These are phyloP conservation scores for Endotrypanum monterogeii DNA, from an alignment of 208 protist genomes.

Conservation along the genomic window DNA sequence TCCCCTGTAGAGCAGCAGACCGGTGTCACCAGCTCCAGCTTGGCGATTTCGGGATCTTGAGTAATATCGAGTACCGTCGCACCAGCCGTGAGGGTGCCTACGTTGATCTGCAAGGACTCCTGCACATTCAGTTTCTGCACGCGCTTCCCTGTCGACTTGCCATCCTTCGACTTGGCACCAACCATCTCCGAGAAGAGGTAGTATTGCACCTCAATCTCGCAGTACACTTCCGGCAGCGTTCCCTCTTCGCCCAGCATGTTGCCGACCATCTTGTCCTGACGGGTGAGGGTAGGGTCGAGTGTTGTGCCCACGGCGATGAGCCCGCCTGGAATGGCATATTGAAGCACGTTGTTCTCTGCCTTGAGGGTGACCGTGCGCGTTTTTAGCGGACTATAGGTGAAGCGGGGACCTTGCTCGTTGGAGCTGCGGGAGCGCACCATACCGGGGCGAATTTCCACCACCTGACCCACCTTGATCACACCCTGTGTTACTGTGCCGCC, in stretches of 20 bases:
- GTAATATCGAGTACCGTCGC: slow-evolving; percentile 95
- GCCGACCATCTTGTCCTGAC: slow-evolving; percentile 98
- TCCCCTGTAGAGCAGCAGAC: slow-evolving; percentile 97
- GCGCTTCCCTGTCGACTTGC: slow-evolving; percentile 61
- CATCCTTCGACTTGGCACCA: slow-evolving; percentile 77
- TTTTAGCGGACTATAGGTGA: slow-evolving; percentile 96
- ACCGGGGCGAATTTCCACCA: slow-evolving; percentile 99
- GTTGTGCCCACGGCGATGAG: slow-evolving; percentile 99
- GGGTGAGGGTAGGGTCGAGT: slow-evolving; percentile 99
- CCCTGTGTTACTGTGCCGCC: slow-evolving; percentile 98
- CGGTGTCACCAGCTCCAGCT: slow-evolving; percentile 95
- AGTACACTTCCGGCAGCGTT: slow-evolving; percentile 97
- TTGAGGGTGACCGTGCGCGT: slow-evolving; percentile 95
- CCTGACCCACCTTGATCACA: slow-evolving; percentile 96
- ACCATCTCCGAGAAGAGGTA: slow-evolving; percentile 97
- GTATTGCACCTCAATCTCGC: slow-evolving; percentile 97
- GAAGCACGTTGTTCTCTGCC: slow-evolving; percentile 97
- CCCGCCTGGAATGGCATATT: slow-evolving; percentile 99
- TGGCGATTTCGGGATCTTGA: slow-evolving; percentile 93
- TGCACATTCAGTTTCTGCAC: slow-evolving; percentile 95
- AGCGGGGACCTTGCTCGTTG: slow-evolving; percentile 71
- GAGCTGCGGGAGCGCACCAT: slow-evolving; percentile 80
- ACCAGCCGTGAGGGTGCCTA: slow-evolving; percentile 98
- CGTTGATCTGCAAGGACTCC: slow-evolving; percentile 99
- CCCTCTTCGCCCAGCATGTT: slow-evolving; percentile 90